phyloP scores from a whole-genome alignment of 2,329 filamentous ascomycete species.

The Penicillium sp. region DNA sequence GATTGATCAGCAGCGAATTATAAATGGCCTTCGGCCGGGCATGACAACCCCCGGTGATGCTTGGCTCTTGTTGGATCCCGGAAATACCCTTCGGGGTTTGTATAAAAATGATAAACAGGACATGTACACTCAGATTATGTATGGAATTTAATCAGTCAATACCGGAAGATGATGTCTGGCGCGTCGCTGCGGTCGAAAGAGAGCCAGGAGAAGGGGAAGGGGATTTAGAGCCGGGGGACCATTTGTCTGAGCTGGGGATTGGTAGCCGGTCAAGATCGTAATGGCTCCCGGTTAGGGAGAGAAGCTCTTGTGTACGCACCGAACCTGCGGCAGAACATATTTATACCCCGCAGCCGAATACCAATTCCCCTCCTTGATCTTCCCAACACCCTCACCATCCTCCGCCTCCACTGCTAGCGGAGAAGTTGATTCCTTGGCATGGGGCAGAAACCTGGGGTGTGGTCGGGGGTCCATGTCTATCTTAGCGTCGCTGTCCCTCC shows the following conservation, averaged over 20 bases:
- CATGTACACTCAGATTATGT: no score
- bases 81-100: neutral
- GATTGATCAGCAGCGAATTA: constrained; percentile 10
- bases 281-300: neutral
- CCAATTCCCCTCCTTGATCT: constrained; percentile 24
- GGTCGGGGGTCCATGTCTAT: neutral
- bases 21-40: constrained; percentile 6
- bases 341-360: constrained; percentile 37
- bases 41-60: neutral
- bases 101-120: neutral
- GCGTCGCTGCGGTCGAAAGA: constrained; percentile 39
- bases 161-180: constrained; percentile 23
- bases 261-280: no score
- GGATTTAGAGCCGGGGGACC: constrained; percentile 19
- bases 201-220: constrained; percentile 40
- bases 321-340: constrained; percentile 41
- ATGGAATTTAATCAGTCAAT: no score
- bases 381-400: constrained; percentile 35
- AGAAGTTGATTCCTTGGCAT: neutral
- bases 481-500: neutral
- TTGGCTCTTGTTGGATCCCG: neutral
- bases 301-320: constrained; percentile 20
- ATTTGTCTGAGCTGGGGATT: constrained; percentile 9
- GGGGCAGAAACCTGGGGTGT: neutral
- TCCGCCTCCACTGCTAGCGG: constrained; percentile 28